Evolutionary conservation across 768 basidiomycete species (phyloP).

Genomic region (Leucocoprinus birnbaumii): DNA sequence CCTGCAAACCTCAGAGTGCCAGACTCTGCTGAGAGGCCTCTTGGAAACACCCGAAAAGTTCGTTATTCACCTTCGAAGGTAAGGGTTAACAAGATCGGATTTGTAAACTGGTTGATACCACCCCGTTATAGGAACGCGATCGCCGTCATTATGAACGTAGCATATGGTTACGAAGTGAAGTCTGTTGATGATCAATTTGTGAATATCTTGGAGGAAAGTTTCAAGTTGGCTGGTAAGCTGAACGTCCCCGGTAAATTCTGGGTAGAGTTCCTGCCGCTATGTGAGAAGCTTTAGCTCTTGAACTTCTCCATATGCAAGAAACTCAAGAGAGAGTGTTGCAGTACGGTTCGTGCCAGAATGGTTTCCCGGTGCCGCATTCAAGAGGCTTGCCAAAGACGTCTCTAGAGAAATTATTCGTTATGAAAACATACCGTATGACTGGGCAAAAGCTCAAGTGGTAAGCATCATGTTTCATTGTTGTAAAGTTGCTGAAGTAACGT

Average conservation of each 20-base stretch:
- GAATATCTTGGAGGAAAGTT: neutral
- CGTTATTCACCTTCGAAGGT: conserved; percentile 27
- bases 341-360: conserved; percentile 38
- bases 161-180: too few relatives aligned
- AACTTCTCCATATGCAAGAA: too few relatives aligned
- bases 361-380: conserved; percentile 42
- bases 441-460: conserved; percentile 30
- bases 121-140: too few relatives aligned
- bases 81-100: too few relatives aligned
- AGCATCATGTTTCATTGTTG: neutral
- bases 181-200: too few relatives aligned
- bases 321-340: too few relatives aligned
- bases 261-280: conserved; percentile 36
- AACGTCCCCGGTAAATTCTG: conserved; percentile 5
- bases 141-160: too few relatives aligned
- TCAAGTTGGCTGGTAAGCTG: neutral
- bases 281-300: too few relatives aligned
- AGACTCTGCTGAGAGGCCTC: conserved; percentile 25
- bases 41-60: conserved; percentile 25
- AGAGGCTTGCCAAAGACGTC: conserved; percentile 22
- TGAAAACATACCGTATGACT: conserved; percentile 24
- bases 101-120: too few relatives aligned
- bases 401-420: conserved; percentile 17
- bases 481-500: too few relatives aligned
- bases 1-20: too few relatives aligned